Evolutionary conservation across 2,329 filamentous ascomycete genomes (phyloP).

Genomic region (Stachybotrys chartarum): DNA sequence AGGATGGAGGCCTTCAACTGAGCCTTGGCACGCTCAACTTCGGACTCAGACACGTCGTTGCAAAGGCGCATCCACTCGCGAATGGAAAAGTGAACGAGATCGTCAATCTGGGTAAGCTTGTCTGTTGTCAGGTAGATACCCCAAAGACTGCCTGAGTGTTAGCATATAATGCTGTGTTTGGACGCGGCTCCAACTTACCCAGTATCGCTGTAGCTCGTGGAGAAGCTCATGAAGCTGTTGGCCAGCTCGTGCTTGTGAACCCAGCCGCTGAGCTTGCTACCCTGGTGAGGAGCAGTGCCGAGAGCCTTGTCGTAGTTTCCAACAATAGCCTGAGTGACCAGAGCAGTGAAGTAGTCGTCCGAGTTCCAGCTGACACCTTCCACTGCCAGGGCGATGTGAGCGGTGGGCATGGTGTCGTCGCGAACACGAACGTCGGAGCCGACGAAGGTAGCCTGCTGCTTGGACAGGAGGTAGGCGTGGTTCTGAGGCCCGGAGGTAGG

Average conservation of each 20-base stretch:
- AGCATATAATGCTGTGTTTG: constrained; percentile 8
- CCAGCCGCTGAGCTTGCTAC: constrained; percentile 94
- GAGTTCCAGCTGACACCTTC: constrained; percentile 99
- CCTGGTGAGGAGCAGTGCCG: constrained; percentile 94
- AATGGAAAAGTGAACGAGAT: constrained; percentile 96
- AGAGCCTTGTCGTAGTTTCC: constrained; percentile 99
- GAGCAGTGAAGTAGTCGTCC: constrained; percentile 96
- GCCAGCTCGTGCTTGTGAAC: constrained; percentile 92
- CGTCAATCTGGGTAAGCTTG: constrained; percentile 79
- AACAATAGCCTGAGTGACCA: constrained; percentile 96
- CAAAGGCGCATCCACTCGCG: constrained; percentile 97
- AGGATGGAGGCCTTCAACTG: constrained; percentile 98
- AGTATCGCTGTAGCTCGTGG: constrained; percentile 98
- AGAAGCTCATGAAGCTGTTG: constrained; percentile 99
- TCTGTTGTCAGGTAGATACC: constrained; percentile 98
- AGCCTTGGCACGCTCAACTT: constrained; percentile 97
- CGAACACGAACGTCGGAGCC: constrained; percentile 93
- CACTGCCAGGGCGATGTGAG: constrained; percentile 96
- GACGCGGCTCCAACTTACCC: constrained; percentile 54
- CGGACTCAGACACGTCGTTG: constrained; percentile 77
- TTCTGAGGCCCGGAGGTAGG: constrained; percentile 69
- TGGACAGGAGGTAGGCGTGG: constrained; percentile 68
- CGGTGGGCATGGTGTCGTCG: constrained; percentile 91
- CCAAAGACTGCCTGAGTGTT: constrained; percentile 67
- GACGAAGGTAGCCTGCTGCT: constrained; percentile 89